Percentiles rank a stretch among this genome's conserved stretches.
phyloP scores from a whole-genome alignment of 192 early-diverging fungal genomes.

The Kickxella alabastrina region DNA sequence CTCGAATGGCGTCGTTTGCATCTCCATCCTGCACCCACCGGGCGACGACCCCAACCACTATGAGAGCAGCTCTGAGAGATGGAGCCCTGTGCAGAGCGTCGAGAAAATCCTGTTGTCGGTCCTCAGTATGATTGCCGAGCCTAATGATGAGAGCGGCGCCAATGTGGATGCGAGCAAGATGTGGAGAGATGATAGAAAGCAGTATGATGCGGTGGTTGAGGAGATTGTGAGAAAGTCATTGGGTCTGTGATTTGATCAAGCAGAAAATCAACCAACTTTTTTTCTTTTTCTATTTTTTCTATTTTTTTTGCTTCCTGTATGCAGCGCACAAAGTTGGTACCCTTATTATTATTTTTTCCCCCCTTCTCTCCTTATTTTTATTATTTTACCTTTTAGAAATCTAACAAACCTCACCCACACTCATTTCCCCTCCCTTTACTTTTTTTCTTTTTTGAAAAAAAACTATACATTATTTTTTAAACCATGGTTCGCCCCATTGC shows the following conservation, averaged over 20 bases:
- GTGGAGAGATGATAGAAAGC: conserved; percentile 79
- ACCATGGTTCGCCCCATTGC: conserved; percentile 65
- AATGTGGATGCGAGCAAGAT: conserved; percentile 98
- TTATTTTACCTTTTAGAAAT: neutral
- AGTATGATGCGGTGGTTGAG: conserved; percentile 78
- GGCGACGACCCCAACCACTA: conserved; percentile 98
- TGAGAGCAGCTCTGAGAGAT: conserved; percentile 91
- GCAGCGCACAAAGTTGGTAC: too few relatives aligned
- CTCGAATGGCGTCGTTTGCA: conserved; percentile 92
- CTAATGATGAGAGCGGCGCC: conserved; percentile 98
- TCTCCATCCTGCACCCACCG: conserved; percentile 96
- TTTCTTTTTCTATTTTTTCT: neutral
- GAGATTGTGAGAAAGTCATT: conserved; percentile 75
- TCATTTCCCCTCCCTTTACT: neutral
- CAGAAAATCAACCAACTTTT: neutral
- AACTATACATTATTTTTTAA: conserved; percentile 3
- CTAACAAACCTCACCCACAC: neutral
- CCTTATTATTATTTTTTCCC: too few relatives aligned
- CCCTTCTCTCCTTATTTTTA: neutral
- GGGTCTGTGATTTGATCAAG: conserved; percentile 53
- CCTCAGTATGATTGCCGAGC: conserved; percentile 94
- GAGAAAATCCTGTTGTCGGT: conserved; percentile 97
- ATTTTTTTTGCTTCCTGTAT: too few relatives aligned
- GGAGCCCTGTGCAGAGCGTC: conserved; percentile 97
- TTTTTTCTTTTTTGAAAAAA: neutral